A percentile compares a stretch with the other conserved stretches of the same genome.
Conservation (phyloP, 192 early-diverging fungal genomes). For the Dimargaris cristalligena region DNA sequence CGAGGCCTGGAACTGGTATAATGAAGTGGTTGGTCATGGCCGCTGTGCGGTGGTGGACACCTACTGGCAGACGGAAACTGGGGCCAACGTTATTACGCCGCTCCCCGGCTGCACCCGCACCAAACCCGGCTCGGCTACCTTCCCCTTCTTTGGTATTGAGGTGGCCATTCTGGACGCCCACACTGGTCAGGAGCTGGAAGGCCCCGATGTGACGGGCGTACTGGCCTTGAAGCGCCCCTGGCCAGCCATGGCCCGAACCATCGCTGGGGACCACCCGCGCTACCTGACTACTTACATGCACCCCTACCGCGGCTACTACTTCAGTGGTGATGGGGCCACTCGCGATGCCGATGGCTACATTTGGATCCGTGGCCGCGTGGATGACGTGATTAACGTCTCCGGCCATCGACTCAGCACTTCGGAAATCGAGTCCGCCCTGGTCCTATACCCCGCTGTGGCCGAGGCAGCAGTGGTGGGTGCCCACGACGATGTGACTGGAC, state of each 20-base stretch:
- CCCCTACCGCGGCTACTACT: slow-evolving; percentile 85
- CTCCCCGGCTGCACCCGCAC: slow-evolving; percentile 75
- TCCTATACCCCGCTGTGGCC: slow-evolving; percentile 59
- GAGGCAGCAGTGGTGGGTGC: slow-evolving; percentile 85
- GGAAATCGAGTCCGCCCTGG: slow-evolving; percentile 84
- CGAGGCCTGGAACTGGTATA: too few species aligned
- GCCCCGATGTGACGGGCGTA: slow-evolving; percentile 82
- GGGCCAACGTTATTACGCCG: slow-evolving; percentile 78
- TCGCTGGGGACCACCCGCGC: slow-evolving; percentile 79
- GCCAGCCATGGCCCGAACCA: slow-evolving; percentile 83
- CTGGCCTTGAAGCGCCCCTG: slow-evolving; percentile 72
- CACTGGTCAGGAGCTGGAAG: slow-evolving; percentile 67
- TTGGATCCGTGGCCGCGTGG: slow-evolving; percentile 87
- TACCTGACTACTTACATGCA: slow-evolving; percentile 87
- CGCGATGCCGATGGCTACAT: slow-evolving; percentile 88
- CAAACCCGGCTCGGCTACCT: slow-evolving; percentile 89
- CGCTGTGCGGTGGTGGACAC: slow-evolving; percentile 93
- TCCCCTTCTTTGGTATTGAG: slow-evolving; percentile 95
- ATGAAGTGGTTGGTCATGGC: too few species aligned
- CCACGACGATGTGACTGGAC: slow-evolving; percentile 75
- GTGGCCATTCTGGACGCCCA: slow-evolving; percentile 66
- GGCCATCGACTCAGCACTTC: slow-evolving; percentile 89
- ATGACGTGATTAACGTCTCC: slow-evolving; percentile 90
- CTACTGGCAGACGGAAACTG: too few species aligned
- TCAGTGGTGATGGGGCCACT: slow-evolving; percentile 86